phyloP scores from a whole-genome alignment of 768 basidiomycete genomes.

The Xerocomellus intermedius region DNA sequence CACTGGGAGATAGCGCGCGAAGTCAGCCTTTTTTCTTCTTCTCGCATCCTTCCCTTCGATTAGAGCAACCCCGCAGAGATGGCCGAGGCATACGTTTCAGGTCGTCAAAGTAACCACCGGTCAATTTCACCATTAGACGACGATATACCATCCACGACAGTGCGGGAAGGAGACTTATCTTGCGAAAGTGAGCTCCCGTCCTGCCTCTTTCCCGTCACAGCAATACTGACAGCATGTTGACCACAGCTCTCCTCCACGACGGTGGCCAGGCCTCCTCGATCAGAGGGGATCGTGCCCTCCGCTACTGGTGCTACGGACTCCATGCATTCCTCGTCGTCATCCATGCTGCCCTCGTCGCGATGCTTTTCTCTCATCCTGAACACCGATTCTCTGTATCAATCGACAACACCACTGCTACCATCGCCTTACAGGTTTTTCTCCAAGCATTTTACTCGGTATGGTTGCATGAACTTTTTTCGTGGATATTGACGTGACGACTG shows the following conservation, averaged over 20 bases:
- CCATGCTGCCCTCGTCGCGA: neutral
- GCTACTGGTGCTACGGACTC: neutral
- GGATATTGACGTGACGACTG: neutral
- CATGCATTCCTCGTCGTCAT: neutral
- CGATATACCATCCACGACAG: constrained; percentile 25
- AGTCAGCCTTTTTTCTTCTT: too few species aligned
- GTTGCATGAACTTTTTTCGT: too few species aligned
- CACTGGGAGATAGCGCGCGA: too few species aligned
- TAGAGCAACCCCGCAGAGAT: neutral
- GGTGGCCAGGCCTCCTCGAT: neutral
- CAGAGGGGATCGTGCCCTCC: neutral
- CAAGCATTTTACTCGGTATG: neutral
- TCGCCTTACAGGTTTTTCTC: neutral
- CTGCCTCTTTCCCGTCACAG: neutral
- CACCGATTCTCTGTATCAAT: neutral
- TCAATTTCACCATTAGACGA: neutral
- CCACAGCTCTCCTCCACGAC: neutral
- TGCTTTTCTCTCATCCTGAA: neutral
- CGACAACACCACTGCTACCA: neutral
- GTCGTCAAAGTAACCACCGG: neutral
- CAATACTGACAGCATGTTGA: neutral
- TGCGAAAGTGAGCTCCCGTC: neutral
- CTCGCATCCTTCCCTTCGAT: neutral
- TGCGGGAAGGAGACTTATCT: neutral
- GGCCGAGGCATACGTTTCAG: neutral